Evolutionary conservation across 257 asterid species (phyloP).

Genomic region (Solanum sejunctum): DNA sequence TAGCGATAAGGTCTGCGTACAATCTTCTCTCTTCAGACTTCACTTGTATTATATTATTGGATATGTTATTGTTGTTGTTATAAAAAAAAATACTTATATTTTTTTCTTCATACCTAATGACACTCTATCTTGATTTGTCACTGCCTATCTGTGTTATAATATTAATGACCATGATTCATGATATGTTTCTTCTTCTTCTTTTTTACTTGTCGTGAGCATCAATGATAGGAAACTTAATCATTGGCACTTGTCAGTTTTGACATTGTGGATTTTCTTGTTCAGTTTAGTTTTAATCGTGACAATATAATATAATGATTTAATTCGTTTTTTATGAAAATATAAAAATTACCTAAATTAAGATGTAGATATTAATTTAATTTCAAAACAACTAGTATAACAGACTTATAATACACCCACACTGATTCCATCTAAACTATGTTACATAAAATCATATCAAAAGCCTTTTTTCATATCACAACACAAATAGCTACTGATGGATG

Average conservation of each 20-base stretch:
- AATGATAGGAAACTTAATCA: background rate
- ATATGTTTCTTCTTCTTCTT: background rate
- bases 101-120: background rate
- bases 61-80: no score
- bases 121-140: no score
- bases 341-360: background rate
- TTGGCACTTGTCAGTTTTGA: background rate
- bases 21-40: no score
- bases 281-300: background rate
- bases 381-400: background rate
- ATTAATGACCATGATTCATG: background rate
- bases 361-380: background rate
- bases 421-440: no score
- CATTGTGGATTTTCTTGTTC: background rate
- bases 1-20: no score
- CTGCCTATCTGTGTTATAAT: background rate
- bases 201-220: background rate
- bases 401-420: no score
- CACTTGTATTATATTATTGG: no score
- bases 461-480: no score
- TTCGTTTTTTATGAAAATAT: background rate
- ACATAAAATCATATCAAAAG: no score
- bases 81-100: background rate
- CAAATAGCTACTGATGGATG: no score
- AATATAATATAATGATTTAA: background rate